A percentile compares a stretch with the other conserved stretches of the same genome.
phyloP scores from a whole-genome alignment of 768 basidiomycete species.

The Suillus lakei region DNA sequence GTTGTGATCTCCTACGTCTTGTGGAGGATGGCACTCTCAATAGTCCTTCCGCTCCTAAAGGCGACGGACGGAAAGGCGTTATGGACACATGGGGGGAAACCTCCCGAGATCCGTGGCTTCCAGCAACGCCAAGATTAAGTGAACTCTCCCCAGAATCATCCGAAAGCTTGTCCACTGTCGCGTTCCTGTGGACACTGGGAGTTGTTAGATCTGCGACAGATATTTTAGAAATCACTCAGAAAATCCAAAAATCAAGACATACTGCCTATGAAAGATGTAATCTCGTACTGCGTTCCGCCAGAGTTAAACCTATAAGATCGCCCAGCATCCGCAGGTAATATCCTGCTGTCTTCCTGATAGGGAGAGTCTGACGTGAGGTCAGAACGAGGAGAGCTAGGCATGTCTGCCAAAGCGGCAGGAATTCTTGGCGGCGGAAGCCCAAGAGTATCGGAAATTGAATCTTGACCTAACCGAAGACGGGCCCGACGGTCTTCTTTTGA shows the following conservation, averaged over 20 bases:
- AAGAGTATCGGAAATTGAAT: not conserved
- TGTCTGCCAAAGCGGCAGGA: slow-evolving; percentile 28
- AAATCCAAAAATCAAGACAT: slow-evolving; percentile 21
- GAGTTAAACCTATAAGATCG: slow-evolving; percentile 40
- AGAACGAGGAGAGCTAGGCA: slow-evolving; percentile 20
- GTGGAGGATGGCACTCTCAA: slow-evolving; percentile 3
- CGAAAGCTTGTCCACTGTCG: slow-evolving; percentile 10
- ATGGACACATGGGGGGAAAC: slow-evolving; percentile 5
- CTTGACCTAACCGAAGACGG: slow-evolving; percentile 11
- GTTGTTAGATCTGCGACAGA: slow-evolving; percentile 37
- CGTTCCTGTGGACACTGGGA: slow-evolving; percentile 24
- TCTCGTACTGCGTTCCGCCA: slow-evolving; percentile 64
- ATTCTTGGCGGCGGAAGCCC: slow-evolving; percentile 24
- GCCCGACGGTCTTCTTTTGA: slow-evolving; percentile 26
- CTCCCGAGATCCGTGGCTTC: not conserved
- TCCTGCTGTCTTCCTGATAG: slow-evolving; percentile 16
- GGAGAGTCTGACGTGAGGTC: slow-evolving; percentile 24
- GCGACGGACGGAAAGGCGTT: not conserved
- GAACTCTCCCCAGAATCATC: slow-evolving; percentile 12
- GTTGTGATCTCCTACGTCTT: not conserved
- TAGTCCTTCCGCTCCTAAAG: not conserved
- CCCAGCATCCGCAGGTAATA: slow-evolving; percentile 18
- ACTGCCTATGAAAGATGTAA: slow-evolving; percentile 75
- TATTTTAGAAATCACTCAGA: slow-evolving; percentile 7
- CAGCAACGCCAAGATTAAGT: slow-evolving; percentile 4